Evolutionary conservation across 805 yeast genomes (phyloP), one percentile per base, ranked within the genome.

Genomic region (Kodamaea leandrae): DNA sequence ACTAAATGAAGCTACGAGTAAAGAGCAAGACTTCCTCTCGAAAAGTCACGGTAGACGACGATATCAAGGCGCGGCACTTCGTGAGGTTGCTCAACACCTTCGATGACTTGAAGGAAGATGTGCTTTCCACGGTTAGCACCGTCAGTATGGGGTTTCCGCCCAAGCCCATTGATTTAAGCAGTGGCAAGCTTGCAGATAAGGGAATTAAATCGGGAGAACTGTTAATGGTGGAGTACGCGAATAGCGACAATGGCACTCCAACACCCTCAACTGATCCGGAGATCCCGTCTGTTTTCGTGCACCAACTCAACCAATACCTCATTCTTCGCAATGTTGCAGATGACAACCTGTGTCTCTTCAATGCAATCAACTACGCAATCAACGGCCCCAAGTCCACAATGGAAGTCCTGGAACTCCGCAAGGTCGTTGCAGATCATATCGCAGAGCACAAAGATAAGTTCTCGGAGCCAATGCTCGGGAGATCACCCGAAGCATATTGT

Each of bases 271-370:
- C 21, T 12, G 33, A 13, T 28, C 9, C 37, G 29, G 32, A 30
- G 14, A 61, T 65, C 4, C 64, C 69, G 1, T 33, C 57, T 13
- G 59, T 57, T 1, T 50, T 40, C 37, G 44, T 59, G 4, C 45
- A 41, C 2, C 46, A 47, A n/a, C 23, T 45, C 14, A 51, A 62
- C 14, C 60, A 65, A 4, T 62, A 61, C 37, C 51, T 80, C 14
- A 68, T 73, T 6, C 63, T 82, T 6, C 71, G 86, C 20, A 72
- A 75, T 37, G 77, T 83, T 42, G 83, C 86, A 0, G 89, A 85
- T 54, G 91, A 85, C 58, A 85, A 85, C 55, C 82, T 91, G 6
- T 85, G 95, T 54, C 61, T 85, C 40, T 85, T 85, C 63, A 78
- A 83, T 50, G 71, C 90, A 0, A 67, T 85, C 2, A 68, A 80